phyloP scores from a whole-genome alignment of 495 filamentous ascomycete genomes.

The Cetradonia linearis region DNA sequence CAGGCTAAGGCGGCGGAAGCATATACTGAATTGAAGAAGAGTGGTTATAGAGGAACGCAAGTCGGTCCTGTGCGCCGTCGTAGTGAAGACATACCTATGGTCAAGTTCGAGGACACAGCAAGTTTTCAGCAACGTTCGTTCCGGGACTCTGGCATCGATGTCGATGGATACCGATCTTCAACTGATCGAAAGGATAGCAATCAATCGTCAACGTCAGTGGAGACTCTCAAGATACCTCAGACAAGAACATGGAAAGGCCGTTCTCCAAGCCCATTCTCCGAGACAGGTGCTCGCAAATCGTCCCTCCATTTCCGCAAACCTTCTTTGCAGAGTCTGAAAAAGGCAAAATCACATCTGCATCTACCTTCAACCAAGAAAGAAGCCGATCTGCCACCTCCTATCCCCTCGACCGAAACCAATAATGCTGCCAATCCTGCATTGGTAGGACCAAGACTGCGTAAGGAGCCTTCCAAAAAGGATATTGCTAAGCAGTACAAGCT shows the following conservation, averaged over 20 bases:
- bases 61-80: background rate
- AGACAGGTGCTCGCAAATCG: conserved; percentile 15
- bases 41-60: conserved; percentile 42
- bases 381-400: conserved; percentile 13
- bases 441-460: conserved; percentile 29
- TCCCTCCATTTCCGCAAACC: conserved; percentile 23
- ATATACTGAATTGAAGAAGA: conserved; percentile 53
- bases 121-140: conserved; percentile 11
- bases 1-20: conserved; percentile 43
- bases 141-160: conserved; percentile 28
- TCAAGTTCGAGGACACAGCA: conserved; percentile 17
- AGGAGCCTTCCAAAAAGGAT: conserved; percentile 50
- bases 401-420: conserved; percentile 15
- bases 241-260: background rate
- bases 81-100: conserved; percentile 5
- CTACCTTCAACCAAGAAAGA: conserved; percentile 29
- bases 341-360: conserved; percentile 30
- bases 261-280: conserved; percentile 20
- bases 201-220: background rate
- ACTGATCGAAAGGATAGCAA: conserved; percentile 11
- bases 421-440: background rate
- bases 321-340: conserved; percentile 31
- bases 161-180: conserved; percentile 23
- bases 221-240: conserved; percentile 20
- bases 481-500: conserved; percentile 52